Conservation (phyloP, 371 early-diverging fungal species). For the Mortierella sp. region DNA sequence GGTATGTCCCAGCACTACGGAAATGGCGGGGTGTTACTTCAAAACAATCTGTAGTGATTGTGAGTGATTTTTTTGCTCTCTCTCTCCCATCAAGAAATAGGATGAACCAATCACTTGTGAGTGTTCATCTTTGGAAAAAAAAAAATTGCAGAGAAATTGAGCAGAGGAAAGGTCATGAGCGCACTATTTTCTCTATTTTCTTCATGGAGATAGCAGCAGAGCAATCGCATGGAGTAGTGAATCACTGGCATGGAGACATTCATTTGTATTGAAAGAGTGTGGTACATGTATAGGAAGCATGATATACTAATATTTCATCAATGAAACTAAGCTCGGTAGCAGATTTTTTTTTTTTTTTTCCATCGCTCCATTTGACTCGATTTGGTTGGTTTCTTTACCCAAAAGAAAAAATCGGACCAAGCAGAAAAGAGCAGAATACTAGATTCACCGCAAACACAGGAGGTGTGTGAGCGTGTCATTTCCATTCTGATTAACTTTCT, state of each 20-base stretch:
- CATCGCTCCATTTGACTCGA: background rate
- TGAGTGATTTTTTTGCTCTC: background rate
- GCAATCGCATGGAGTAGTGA: too few relatives aligned
- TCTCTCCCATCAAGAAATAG: conserved; percentile 2
- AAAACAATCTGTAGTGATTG: too few relatives aligned
- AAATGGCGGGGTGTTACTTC: too few relatives aligned
- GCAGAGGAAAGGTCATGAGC: background rate
- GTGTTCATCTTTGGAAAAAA: background rate
- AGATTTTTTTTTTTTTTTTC: background rate
- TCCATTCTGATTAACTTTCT: conserved; percentile 1
- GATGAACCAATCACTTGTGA: conserved; percentile 1
- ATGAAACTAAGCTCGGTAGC: too few relatives aligned
- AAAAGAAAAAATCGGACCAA: background rate
- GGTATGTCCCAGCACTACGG: too few relatives aligned
- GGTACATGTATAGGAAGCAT: too few relatives aligned
- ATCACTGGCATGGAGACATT: too few relatives aligned
- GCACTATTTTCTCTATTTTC: background rate
- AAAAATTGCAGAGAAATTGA: background rate
- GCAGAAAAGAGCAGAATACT: background rate
- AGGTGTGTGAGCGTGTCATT: background rate
- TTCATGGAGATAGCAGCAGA: too few relatives aligned
- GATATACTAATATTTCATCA: too few relatives aligned
- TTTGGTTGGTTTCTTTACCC: background rate
- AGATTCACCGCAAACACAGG: background rate
- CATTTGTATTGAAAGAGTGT: too few relatives aligned